Base-by-base conservation (phyloP, 768 basidiomycete species). In the Xerocomus spinulosus region DNA sequence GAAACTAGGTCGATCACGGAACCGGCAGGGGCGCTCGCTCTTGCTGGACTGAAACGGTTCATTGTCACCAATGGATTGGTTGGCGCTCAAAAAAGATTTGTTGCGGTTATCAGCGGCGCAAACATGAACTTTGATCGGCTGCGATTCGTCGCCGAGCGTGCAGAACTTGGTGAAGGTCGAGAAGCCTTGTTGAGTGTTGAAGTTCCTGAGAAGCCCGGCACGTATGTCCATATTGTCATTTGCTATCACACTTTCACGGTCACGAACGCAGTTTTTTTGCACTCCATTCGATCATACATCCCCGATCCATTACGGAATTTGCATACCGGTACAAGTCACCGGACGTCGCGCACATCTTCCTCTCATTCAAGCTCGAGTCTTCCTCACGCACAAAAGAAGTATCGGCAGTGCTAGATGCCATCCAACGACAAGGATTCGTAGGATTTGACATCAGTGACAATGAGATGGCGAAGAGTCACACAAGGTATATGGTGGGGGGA, bases 71-170 rank as follows among this genome's bases (percentile, higher is more conserved):
- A 96, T 66, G 77, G 85, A 43, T 80, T 98, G 28, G 57, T 92
- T 43, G 90, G 89, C 30, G 82, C 88, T 2, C 77, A 86, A 47
- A 91, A 91, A 70, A 83, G 80, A 48, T 96, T 94, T 54, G 94
- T 97, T 25, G 93, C 81, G 5, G 83, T 97, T 44, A 72, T 98
- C 53, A 94, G 91, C 59, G 96, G 96, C 18, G 96, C 95, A 15
- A 98, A 99, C 70, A 96, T 99, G 91, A 98, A 99, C 71, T 99
- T 99, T 68, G 90, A 92, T 61, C 82, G 95, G 35, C 69, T 99
- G 38, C 82, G 96, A 9, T 99, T 98, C 63, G 94, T 99, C n/a
- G 89, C 96, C 17, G 96, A 99, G 66, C 92, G 96, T 48, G 96
- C 96, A 3, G 93, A 97, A 67, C 76, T 98, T 17, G 96, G 96